Conservation (phyloP, 2,329 filamentous ascomycete species). For the Sarocladiaceae sp. region DNA sequence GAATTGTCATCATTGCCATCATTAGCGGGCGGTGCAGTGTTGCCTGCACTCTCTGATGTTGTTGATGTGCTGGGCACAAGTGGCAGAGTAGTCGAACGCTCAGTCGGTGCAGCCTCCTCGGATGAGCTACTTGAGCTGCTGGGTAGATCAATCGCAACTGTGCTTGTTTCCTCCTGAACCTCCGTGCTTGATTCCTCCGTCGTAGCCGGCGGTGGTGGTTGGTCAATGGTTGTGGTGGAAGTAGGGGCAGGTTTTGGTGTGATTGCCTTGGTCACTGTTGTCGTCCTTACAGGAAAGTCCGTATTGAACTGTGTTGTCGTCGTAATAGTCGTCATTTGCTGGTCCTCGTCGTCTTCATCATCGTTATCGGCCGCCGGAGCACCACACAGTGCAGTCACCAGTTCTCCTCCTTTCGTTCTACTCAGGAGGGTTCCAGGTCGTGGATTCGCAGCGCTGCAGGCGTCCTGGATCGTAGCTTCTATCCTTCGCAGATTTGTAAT, state of each 20-base stretch:
- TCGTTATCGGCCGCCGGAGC: neutral
- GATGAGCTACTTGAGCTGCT: conserved; percentile 3
- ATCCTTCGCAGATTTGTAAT: conserved; percentile 21
- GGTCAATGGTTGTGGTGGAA: neutral
- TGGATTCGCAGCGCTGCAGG: conserved; percentile 1
- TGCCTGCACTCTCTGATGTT: neutral
- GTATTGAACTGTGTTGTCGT: neutral
- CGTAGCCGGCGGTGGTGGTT: neutral
- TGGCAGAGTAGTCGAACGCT: neutral
- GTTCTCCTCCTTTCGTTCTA: conserved; percentile 6
- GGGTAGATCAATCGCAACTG: neutral
- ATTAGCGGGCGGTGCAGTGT: neutral
- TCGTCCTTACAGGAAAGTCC: neutral
- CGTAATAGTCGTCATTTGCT: neutral
- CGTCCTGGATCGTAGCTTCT: conserved; percentile 23
- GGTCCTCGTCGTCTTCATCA: neutral
- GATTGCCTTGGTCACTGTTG: conserved; percentile 4
- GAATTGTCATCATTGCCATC: neutral
- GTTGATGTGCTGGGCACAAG: neutral
- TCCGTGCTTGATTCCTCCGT: neutral
- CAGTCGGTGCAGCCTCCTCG: neutral
- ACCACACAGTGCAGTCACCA: conserved; percentile 4
- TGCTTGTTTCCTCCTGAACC: neutral
- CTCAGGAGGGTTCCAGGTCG: neutral
- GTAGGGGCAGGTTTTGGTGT: conserved; percentile 6